These are phyloP conservation scores for Astrephomene gubernaculifera DNA, from an alignment of 139 green algal species.

Conservation along the genomic window DNA sequence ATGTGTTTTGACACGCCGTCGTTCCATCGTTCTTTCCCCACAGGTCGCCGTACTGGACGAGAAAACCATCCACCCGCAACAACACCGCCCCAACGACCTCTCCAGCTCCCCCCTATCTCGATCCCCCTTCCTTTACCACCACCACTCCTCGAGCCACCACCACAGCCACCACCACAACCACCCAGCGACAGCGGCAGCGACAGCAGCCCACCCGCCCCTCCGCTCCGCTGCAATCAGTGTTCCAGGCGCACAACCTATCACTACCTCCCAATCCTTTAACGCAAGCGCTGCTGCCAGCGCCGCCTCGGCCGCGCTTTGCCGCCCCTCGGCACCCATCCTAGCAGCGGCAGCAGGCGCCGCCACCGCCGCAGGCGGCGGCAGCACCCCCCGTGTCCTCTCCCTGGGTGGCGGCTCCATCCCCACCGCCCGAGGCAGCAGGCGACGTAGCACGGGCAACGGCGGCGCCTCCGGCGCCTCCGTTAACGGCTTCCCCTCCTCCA, in stretches of 20 bases:
- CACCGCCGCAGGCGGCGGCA: neutral
- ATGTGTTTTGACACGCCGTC: too few relatives aligned
- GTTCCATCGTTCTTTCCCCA: neutral
- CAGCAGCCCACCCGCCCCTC: neutral
- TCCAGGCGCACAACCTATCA: too few relatives aligned
- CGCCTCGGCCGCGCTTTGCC: neutral
- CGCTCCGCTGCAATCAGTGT: neutral
- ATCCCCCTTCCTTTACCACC: too few relatives aligned
- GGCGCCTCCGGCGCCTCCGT: too few relatives aligned
- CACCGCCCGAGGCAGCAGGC: too few relatives aligned
- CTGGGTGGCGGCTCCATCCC: too few relatives aligned
- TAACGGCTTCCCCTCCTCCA: neutral
- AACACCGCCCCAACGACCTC: neutral
- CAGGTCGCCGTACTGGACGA: conserved; percentile 46
- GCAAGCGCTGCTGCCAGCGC: neutral
- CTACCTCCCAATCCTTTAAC: too few relatives aligned
- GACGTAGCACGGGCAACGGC: too few relatives aligned
- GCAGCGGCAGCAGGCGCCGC: neutral
- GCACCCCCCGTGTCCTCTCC: too few relatives aligned
- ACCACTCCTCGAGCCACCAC: neutral
- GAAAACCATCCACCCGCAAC: neutral
- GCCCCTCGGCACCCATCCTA: neutral
- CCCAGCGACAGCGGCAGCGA: neutral
- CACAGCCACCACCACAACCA: neutral
- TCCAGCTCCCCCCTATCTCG: too few relatives aligned